Conservation (phyloP, 2,329 filamentous ascomycete genomes). For the Aspergillus chevalieri region DNA sequence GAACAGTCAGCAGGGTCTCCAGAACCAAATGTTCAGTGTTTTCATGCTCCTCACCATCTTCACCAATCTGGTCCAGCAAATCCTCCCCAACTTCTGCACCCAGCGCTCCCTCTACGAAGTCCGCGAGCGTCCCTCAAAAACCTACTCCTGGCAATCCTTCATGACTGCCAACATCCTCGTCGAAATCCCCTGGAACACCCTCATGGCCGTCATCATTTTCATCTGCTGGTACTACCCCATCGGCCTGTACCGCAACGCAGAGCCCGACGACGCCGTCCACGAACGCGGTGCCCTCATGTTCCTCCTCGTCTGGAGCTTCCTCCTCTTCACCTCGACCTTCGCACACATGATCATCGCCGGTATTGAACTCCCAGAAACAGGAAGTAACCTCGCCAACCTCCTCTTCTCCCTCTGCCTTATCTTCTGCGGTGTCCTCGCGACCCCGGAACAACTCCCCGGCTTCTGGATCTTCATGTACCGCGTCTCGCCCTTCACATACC, state of each 20-base stretch:
- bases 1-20: constrained; percentile 71
- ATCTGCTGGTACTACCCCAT: constrained; percentile 64
- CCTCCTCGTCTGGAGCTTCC: constrained; percentile 58
- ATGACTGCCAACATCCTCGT: constrained; percentile 65
- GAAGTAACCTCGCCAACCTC: constrained; percentile 57
- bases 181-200: constrained; percentile 61
- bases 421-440: constrained; percentile 52
- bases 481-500: constrained; percentile 61
- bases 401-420: constrained; percentile 54
- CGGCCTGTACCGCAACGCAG: constrained; percentile 40
- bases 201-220: constrained; percentile 59
- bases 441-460: constrained; percentile 53
- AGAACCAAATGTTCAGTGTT: constrained; percentile 86
- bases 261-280: constrained; percentile 31
- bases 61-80: constrained; percentile 50
- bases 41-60: constrained; percentile 84
- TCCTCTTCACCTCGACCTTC: constrained; percentile 67
- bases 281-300: constrained; percentile 61
- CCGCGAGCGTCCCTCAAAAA: constrained; percentile 58
- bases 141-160: constrained; percentile 70
- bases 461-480: constrained; percentile 80
- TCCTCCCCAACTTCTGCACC: constrained; percentile 55
- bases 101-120: constrained; percentile 56
- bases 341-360: constrained; percentile 68
- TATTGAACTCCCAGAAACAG: constrained; percentile 63